Evolutionary conservation across 2,329 filamentous ascomycete genomes (phyloP), one percentile per base, ranked within the genome.

Genomic region (Fonsecaea nubica): DNA sequence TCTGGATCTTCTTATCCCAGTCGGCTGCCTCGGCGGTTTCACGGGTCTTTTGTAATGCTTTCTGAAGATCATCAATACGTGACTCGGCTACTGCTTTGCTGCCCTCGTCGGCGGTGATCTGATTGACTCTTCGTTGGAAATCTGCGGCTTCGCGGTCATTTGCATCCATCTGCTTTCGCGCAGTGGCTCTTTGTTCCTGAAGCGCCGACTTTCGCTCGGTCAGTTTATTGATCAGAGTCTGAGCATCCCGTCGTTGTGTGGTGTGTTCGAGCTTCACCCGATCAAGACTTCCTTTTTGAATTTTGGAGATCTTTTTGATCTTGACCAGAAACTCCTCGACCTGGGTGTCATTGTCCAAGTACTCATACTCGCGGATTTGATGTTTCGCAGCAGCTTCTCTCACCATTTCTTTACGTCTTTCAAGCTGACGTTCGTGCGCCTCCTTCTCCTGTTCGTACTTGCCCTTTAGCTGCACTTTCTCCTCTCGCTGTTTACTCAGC

Each of bases 21-120:
- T 87, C 85, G 10, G 88, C 85, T 18, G 80, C 80, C 40, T 87
- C 85, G 57, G 90, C 85, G 1, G 89, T 85, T n/a, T 86, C 81
- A 69, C 87, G 90, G 3, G 87, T 83, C 61, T 85, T 84, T 55
- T 84, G 79, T 15, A 96, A 82, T 38, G 85, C 86, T 18, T 81
- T 80, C 67, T 90, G 86, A 0, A 91, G 84, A 45, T 95, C 91
- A 42, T 87, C 86, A 57, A 91, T 86, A 61, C 90, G 89, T 15
- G 89, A 86, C 73, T 95, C 90, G 6, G 97, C 83, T 3, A 91
- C 83, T 32, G 91, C 90, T 76, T 92, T 92, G 36, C 87, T 87
- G 3, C 93, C 93, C 79, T 98, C 94, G 72, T 99, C 94, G 35
- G 93, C 85, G 40, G 90, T 86, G 63, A 99, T 89, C n/a, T 83